Percentiles rank a stretch among this genome's conserved stretches.
Evolutionary conservation across 257 asterid species (phyloP).

Genomic region (Gynochthodes officinalis): DNA sequence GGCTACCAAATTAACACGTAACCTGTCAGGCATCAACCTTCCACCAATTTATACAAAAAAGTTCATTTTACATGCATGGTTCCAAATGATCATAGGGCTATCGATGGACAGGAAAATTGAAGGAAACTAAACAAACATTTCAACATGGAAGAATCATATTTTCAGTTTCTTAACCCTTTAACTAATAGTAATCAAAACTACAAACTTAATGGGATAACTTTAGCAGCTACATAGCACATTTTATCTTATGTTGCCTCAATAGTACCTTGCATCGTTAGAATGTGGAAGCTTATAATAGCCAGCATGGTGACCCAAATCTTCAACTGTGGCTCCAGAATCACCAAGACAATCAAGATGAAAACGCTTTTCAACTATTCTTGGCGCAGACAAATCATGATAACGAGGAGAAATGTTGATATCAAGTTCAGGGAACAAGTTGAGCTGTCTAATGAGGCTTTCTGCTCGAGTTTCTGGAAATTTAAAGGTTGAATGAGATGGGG

Average conservation of each 20-base stretch:
- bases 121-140: too few species aligned
- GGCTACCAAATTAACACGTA: too few species aligned
- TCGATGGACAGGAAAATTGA: not conserved
- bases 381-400: not conserved
- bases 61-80: not conserved
- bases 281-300: conserved; percentile 45
- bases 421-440: conserved; percentile 40
- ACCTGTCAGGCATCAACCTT: too few species aligned
- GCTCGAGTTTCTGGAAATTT: conserved; percentile 28
- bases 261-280: conserved; percentile 35
- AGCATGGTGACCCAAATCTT: conserved; percentile 43
- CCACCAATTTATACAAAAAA: not conserved
- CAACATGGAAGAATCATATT: too few species aligned
- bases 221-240: too few species aligned
- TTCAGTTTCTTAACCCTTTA: too few species aligned
- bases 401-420: conserved; percentile 23
- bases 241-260: too few species aligned
- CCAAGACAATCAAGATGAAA: conserved; percentile 22
- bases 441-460: conserved; percentile 31
- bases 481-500: conserved; percentile 10
- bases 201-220: too few species aligned
- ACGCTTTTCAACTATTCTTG: conserved; percentile 28
- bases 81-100: not conserved
- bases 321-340: conserved; percentile 28
- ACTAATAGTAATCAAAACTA: too few species aligned